Percentiles rank a stretch among this genome's conserved stretches.
Conservation (phyloP, 805 yeast genomes). For the Saccharomycopsis schoenii region DNA sequence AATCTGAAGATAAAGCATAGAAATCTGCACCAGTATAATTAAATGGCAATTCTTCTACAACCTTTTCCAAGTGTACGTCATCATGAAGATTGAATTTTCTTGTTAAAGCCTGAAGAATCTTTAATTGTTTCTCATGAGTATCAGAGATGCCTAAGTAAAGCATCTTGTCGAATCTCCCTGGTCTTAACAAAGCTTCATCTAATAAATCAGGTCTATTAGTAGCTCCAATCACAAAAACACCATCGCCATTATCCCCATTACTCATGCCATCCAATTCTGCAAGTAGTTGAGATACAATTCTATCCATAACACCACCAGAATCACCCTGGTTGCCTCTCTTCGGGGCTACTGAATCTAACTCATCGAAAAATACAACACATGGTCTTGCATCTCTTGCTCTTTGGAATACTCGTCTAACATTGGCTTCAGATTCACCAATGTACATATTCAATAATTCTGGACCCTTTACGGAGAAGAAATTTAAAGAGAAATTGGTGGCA, state of each 20-base stretch:
- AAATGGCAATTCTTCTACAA: constrained; percentile 71
- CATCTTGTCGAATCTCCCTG: constrained; percentile 94
- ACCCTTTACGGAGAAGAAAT: constrained; percentile 94
- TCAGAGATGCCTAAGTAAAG: constrained; percentile 88
- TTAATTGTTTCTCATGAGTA: constrained; percentile 78
- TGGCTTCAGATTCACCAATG: constrained; percentile 97
- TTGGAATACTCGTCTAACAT: constrained; percentile 89
- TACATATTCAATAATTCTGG: constrained; percentile 96
- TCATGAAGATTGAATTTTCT: constrained; percentile 61
- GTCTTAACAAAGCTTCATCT: constrained; percentile 88
- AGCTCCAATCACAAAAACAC: constrained; percentile 98
- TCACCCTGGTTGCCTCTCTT: constrained; percentile 98
- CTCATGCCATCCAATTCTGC: constrained; percentile 98
- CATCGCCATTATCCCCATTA: constrained; percentile 60
- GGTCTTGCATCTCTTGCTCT: constrained; percentile 94
- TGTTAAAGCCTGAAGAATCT: constrained; percentile 79
- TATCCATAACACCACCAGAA: constrained; percentile 98
- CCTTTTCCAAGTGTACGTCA: constrained; percentile 43
- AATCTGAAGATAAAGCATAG: constrained; percentile 90
- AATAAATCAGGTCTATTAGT: constrained; percentile 92
- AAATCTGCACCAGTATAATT: constrained; percentile 98
- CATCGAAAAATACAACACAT: constrained; percentile 95
- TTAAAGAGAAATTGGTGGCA: constrained; percentile 88
- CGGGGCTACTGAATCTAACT: constrained; percentile 95
- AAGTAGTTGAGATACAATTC: constrained; percentile 89